These are phyloP conservation scores for Daedaleopsis nitida DNA, from an alignment of 768 basidiomycete genomes.

Conservation along the genomic window DNA sequence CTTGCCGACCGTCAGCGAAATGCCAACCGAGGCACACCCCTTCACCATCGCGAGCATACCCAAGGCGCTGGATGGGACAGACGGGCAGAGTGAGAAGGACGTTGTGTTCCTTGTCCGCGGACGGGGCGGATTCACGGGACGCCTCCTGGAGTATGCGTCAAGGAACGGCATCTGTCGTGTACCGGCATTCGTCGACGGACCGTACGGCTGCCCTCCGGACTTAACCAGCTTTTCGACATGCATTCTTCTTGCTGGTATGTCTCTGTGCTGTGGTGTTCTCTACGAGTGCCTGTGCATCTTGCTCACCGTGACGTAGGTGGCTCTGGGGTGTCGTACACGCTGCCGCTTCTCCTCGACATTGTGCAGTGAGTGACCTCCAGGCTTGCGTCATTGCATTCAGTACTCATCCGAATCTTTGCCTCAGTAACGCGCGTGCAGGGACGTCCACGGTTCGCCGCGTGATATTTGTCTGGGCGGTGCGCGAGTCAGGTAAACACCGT, in stretches of 20 bases:
- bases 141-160: constrained; percentile 23
- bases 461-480: constrained; percentile 36
- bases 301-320: constrained; percentile 27
- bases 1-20: constrained; percentile 44
- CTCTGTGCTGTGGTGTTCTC: neutral
- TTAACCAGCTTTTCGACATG: constrained; percentile 36
- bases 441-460: constrained; percentile 29
- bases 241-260: constrained; percentile 40
- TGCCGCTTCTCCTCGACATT: constrained; percentile 36
- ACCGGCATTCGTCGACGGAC: constrained; percentile 40
- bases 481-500: constrained; percentile 23
- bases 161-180: constrained; percentile 28
- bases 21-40: constrained; percentile 47
- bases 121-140: constrained; percentile 51
- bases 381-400: neutral
- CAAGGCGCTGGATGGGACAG: constrained; percentile 18
- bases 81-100: constrained; percentile 31
- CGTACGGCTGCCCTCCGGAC: constrained; percentile 40
- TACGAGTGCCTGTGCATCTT: neutral
- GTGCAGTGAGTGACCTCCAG: constrained; percentile 28
- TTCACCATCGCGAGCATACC: constrained; percentile 52
- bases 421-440: constrained; percentile 21
- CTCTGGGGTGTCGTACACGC: constrained; percentile 36
- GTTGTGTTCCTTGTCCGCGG: constrained; percentile 54
- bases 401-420: constrained; percentile 14